Evolutionary conservation across 305 asterid species (phyloP).

Genomic region (Solanum hybrid): DNA sequence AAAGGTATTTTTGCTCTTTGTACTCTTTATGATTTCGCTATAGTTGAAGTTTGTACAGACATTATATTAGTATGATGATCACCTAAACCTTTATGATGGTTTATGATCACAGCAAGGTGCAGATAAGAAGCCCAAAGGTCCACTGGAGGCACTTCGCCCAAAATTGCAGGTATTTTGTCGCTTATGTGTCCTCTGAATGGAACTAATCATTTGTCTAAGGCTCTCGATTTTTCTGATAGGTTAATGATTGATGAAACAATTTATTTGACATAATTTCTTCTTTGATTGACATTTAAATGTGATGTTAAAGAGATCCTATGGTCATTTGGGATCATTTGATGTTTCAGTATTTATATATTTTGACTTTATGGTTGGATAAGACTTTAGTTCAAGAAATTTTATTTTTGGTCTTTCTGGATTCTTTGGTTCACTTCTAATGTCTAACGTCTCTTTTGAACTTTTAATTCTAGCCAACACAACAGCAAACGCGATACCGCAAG

Average conservation of each 20-base stretch:
- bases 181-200: not conserved
- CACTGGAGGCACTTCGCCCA: constrained; percentile 96
- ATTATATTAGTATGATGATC: not conserved
- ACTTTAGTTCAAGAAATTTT: not conserved
- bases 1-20: constrained; percentile 44
- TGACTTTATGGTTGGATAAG: not conserved
- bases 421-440: not conserved
- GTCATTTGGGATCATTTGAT: not conserved
- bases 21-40: not conserved
- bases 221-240: not conserved
- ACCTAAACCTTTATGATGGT: not conserved
- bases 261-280: not conserved
- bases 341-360: not conserved
- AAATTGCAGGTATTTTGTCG: constrained; percentile 65
- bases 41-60: not conserved
- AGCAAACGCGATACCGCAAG: constrained; percentile 94
- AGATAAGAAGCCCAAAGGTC: constrained; percentile 84
- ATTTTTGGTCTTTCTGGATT: not conserved
- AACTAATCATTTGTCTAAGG: not conserved
- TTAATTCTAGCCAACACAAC: constrained; percentile 73
- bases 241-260: not conserved
- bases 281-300: not conserved
- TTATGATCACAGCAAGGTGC: constrained; percentile 73
- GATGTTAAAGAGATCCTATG: not conserved
- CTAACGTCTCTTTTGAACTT: constrained; percentile 11